Evolutionary conservation across 352 stramenopile genomes (phyloP).

Genomic region (Phytophthora meadii): DNA sequence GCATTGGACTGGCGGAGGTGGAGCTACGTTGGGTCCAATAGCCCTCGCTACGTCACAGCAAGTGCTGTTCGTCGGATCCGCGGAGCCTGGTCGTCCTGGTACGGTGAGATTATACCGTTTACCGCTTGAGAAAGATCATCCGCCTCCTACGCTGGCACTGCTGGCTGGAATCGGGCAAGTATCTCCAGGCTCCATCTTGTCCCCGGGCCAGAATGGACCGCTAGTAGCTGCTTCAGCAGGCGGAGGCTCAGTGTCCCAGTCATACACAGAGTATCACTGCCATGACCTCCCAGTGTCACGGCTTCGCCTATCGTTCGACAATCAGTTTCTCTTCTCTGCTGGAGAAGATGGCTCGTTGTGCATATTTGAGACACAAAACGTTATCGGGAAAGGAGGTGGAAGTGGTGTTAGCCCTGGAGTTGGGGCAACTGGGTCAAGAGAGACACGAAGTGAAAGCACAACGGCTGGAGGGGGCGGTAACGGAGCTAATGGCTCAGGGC

Average conservation of each 20-base stretch:
- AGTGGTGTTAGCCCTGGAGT: constrained; percentile 29
- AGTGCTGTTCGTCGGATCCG: constrained; percentile 89
- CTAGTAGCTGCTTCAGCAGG: constrained; percentile 10
- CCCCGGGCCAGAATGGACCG: constrained; percentile 24
- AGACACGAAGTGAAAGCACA: constrained; percentile 35
- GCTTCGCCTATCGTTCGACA: constrained; percentile 85
- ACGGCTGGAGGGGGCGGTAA: constrained; percentile 42
- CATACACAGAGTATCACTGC: constrained; percentile 78
- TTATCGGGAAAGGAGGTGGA: constrained; percentile 42
- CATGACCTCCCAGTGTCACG: constrained; percentile 81
- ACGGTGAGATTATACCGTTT: constrained; percentile 78
- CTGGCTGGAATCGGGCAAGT: constrained; percentile 10
- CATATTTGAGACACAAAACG: constrained; percentile 90
- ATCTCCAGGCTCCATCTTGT: constrained; percentile 24
- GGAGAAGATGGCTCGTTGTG: constrained; percentile 92
- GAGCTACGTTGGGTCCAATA: constrained; percentile 75
- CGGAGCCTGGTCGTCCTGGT: constrained; percentile 74
- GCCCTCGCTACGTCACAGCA: constrained; percentile 87
- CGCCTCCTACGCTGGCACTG: constrained; percentile 18
- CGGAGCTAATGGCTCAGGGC: constrained; percentile 61
- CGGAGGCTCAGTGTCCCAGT: constrained; percentile 26
- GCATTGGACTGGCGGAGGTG: constrained; percentile 52
- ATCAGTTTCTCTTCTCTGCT: constrained; percentile 93
- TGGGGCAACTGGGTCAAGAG: constrained; percentile 36
- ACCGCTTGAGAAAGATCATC: constrained; percentile 65